A percentile compares a stretch with the other conserved stretches of the same genome.
phyloP scores from a whole-genome alignment of 2,329 filamentous ascomycete genomes.

The Chrysoporthe deuterocubensis region DNA sequence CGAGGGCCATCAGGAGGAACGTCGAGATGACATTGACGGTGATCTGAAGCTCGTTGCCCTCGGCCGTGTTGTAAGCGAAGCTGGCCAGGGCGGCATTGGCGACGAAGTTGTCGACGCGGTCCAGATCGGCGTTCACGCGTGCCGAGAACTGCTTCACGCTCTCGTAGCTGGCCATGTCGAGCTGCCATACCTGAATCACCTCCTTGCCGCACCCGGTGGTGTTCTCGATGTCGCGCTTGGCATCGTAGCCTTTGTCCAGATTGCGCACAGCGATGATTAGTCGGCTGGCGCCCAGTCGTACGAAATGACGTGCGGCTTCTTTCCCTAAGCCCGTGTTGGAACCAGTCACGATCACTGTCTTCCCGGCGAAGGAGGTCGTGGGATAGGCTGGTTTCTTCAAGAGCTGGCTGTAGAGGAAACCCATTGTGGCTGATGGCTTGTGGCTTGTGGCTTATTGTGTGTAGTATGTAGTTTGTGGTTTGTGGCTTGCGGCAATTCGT shows the following conservation, averaged over 20 bases:
- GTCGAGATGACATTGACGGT: constrained; percentile 40
- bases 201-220: neutral
- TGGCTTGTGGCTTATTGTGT: neutral
- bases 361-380: constrained; percentile 17
- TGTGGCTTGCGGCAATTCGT: neutral
- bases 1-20: constrained; percentile 36
- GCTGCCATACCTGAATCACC: constrained; percentile 18
- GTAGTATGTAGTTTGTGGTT: neutral
- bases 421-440: constrained; percentile 9
- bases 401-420: constrained; percentile 23
- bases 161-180: constrained; percentile 17
- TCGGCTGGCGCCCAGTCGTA: constrained; percentile 26
- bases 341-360: constrained; percentile 14
- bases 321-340: constrained; percentile 16
- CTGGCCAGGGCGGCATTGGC: constrained; percentile 25
- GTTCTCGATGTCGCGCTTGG: constrained; percentile 14
- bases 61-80: neutral
- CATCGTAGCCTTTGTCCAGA: constrained; percentile 29
- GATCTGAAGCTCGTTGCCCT: constrained; percentile 27
- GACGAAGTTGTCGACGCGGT: constrained; percentile 25
- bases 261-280: constrained; percentile 31
- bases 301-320: constrained; percentile 16
- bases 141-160: constrained; percentile 13
- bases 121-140: constrained; percentile 13
- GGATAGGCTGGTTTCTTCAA: constrained; percentile 26